Percentiles rank a stretch among this genome's conserved stretches.
phyloP scores from a whole-genome alignment of 441 rosid species.

The Adansonia rubrostipa region DNA sequence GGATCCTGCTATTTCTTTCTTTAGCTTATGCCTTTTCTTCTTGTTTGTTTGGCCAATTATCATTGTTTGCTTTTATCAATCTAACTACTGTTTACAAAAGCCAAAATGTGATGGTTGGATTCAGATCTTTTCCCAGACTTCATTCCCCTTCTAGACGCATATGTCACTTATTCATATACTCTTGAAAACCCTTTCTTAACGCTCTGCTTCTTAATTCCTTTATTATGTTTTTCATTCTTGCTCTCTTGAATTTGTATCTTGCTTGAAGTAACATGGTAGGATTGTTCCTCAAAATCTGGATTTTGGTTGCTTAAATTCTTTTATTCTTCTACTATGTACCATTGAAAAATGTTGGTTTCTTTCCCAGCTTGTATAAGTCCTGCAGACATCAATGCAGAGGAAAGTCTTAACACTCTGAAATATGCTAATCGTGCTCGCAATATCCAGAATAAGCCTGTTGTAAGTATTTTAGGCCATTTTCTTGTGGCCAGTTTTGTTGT shows the following conservation, averaged over 20 bases:
- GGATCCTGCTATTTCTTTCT: slow-evolving; percentile 14
- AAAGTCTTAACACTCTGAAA: slow-evolving; percentile 64
- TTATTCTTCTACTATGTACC: slow-evolving; percentile 11
- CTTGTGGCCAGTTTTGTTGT: not conserved
- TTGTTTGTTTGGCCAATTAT: not conserved
- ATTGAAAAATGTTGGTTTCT: slow-evolving; percentile 24
- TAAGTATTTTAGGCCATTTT: slow-evolving; percentile 37
- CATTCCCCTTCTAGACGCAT: not conserved
- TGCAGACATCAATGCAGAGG: slow-evolving; percentile 71
- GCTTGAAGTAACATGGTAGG: not conserved
- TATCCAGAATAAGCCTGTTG: slow-evolving; percentile 73
- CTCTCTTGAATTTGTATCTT: not conserved
- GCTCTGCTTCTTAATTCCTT: slow-evolving; percentile 5
- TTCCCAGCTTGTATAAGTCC: slow-evolving; percentile 72
- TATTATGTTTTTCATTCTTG: not conserved
- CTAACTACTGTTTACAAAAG: not conserved
- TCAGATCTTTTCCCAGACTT: slow-evolving; percentile 8
- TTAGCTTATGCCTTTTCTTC: slow-evolving; percentile 14
- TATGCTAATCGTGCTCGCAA: slow-evolving; percentile 78
- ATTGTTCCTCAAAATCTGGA: slow-evolving; percentile 3
- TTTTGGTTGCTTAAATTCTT: slow-evolving; percentile 13
- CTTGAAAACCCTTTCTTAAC: not conserved
- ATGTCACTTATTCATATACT: slow-evolving; percentile 6
- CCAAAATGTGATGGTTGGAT: not conserved
- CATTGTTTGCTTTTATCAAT: slow-evolving; percentile 7